Conservation (phyloP, 345 rosid genomes). For the Acer yangbiense region DNA sequence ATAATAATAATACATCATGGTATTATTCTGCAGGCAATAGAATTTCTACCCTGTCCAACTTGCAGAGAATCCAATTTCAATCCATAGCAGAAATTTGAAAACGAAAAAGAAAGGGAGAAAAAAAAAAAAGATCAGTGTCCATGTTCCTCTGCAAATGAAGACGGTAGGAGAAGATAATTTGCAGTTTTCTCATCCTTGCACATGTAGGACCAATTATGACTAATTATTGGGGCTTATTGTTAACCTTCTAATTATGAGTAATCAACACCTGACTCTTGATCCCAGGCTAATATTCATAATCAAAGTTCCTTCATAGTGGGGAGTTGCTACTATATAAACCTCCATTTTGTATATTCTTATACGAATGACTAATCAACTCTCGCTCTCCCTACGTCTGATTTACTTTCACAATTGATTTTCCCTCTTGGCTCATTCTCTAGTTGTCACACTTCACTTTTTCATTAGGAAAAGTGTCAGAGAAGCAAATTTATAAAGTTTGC, state of each 20-base stretch:
- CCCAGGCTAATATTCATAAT: neutral
- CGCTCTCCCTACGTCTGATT: neutral
- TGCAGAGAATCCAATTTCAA: no score
- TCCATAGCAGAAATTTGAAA: neutral
- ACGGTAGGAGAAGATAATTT: neutral
- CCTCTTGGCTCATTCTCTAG: neutral
- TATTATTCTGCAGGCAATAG: no score
- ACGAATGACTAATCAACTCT: neutral
- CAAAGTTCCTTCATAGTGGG: neutral
- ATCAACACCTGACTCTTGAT: neutral
- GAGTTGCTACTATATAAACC: no score
- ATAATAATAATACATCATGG: no score
- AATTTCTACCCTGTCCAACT: no score
- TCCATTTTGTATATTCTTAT: neutral
- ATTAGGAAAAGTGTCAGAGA: conserved; percentile 5
- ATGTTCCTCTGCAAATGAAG: neutral
- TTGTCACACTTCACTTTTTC: conserved; percentile 1
- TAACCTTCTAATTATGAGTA: neutral
- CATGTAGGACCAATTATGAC: no score
- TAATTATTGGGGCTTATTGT: neutral
- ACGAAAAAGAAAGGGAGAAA: neutral
- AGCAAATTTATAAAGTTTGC: conserved; percentile 7
- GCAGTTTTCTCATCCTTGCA: neutral
- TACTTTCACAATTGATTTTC: neutral
- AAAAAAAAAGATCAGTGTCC: neutral